Evolutionary conservation across 2,329 filamentous ascomycete species (phyloP).

Genomic region (Furcasterigmium sp.): DNA sequence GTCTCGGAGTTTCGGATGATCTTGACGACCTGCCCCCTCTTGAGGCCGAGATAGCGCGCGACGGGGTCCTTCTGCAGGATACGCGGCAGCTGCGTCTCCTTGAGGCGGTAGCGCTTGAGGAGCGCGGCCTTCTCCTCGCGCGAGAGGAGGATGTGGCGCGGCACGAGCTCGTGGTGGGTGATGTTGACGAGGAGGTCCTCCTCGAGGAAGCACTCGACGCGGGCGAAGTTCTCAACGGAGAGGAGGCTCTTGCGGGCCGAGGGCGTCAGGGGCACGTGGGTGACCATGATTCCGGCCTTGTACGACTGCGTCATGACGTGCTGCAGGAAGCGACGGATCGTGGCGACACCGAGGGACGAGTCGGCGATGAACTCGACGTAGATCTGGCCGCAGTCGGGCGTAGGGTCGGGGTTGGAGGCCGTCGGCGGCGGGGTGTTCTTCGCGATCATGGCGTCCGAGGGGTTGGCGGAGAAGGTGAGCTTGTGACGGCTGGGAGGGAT

Average conservation of each 20-base stretch:
- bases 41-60: constrained; percentile 83
- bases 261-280: constrained; percentile 73
- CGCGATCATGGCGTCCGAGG: constrained; percentile 75
- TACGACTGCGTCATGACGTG: constrained; percentile 75
- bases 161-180: constrained; percentile 94
- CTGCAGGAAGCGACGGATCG: constrained; percentile 85
- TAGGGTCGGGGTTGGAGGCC: constrained; percentile 62
- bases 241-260: constrained; percentile 84
- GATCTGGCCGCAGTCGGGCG: constrained; percentile 76
- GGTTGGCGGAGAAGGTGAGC: constrained; percentile 84
- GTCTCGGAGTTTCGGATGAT: constrained; percentile 96
- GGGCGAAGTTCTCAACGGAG: constrained; percentile 67
- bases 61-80: constrained; percentile 92
- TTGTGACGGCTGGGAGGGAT: constrained; percentile 59
- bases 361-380: constrained; percentile 90
- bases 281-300: constrained; percentile 88
- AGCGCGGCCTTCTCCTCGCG: constrained; percentile 83
- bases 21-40: constrained; percentile 93
- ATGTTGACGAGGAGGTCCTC: constrained; percentile 97
- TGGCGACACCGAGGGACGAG: constrained; percentile 77
- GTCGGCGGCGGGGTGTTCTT: constrained; percentile 75
- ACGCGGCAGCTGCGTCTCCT: constrained; percentile 93
- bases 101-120: constrained; percentile 84
- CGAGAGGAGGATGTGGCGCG: constrained; percentile 85
- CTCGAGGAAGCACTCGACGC: constrained; percentile 93